Evolutionary conservation across 1,284 basidiomycete species (phyloP).

Genomic region (Trichosporon sp.): DNA sequence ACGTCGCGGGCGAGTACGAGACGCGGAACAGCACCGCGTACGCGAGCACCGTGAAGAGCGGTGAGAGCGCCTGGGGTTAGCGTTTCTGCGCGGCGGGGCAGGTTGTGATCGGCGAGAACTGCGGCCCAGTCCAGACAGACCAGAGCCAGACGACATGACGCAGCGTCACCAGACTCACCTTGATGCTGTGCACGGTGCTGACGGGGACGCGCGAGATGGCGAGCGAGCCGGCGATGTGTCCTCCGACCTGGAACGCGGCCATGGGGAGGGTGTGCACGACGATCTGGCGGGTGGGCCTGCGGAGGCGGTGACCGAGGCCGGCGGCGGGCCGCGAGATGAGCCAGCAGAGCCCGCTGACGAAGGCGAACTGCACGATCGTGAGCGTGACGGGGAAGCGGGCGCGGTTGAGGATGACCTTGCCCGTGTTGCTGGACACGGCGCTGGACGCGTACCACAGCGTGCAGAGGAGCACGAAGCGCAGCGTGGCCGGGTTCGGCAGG

Average conservation of each 20-base stretch:
- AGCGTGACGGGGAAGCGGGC: conserved; percentile 55
- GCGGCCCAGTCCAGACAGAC: background rate
- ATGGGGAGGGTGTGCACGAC: conserved; percentile 78
- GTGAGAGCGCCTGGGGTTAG: conserved; percentile 74
- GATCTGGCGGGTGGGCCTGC: conserved; percentile 67
- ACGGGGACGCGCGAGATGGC: conserved; percentile 95
- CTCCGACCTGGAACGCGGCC: conserved; percentile 87
- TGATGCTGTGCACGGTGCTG: conserved; percentile 97
- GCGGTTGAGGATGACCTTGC: conserved; percentile 50
- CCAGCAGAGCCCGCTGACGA: conserved; percentile 80
- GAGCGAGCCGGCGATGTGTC: conserved; percentile 94
- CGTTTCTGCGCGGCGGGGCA: no score
- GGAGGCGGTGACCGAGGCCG: conserved; percentile 55
- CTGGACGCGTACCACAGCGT: conserved; percentile 50
- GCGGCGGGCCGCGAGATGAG: conserved; percentile 71
- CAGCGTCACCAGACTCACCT: conserved; percentile 58
- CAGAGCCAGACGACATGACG: background rate
- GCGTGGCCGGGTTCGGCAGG: conserved; percentile 33
- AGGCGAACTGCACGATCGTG: conserved; percentile 96
- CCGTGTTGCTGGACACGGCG: conserved; percentile 50
- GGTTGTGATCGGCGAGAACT: no score
- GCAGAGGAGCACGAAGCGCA: conserved; percentile 48
- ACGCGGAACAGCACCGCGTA: conserved; percentile 4
- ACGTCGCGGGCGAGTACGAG: conserved; percentile 85
- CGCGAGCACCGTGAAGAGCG: conserved; percentile 72